Evolutionary conservation across 192 early-diverging fungal species (phyloP).

Genomic region (Gonapodya sp.): DNA sequence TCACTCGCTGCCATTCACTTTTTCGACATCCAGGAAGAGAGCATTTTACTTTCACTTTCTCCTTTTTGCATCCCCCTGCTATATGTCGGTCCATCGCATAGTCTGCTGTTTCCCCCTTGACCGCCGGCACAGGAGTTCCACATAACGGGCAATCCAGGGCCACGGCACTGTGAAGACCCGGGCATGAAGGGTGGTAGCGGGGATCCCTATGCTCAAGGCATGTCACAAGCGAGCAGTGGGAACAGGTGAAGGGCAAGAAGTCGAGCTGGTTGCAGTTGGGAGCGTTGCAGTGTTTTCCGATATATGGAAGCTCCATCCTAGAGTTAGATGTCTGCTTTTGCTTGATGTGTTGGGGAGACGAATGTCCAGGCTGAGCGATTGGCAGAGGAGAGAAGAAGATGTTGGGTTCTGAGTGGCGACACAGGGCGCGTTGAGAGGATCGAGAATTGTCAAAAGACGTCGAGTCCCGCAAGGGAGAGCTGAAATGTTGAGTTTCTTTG

Average conservation of each 20-base stretch:
- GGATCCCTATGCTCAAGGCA: conserved; percentile 17
- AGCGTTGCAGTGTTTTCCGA: conserved; percentile 20
- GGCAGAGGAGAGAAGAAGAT: too few species aligned
- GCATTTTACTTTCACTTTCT: not conserved
- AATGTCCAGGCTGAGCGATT: too few species aligned
- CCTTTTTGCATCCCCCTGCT: conserved; percentile 1
- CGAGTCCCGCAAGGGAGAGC: too few species aligned
- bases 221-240: conserved; percentile 10
- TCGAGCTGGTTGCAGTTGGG: conserved; percentile 24
- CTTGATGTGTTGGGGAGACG: too few species aligned
- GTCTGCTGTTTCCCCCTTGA: not conserved
- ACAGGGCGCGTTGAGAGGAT: too few species aligned
- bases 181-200: conserved; percentile 11
- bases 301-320: conserved; percentile 1
- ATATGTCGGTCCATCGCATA: not conserved
- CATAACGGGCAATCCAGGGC: not conserved
- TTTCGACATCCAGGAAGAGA: not conserved
- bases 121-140: not conserved
- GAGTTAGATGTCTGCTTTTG: too few species aligned
- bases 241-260: conserved; percentile 22
- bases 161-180: not conserved
- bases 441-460: too few species aligned
- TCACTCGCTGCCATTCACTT: not conserved
- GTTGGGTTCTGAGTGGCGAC: too few species aligned
- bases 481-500: too few species aligned